These are phyloP conservation scores for Gliomastix tumulicola DNA, from an alignment of 2,329 filamentous ascomycete species.

Conservation along the genomic window DNA sequence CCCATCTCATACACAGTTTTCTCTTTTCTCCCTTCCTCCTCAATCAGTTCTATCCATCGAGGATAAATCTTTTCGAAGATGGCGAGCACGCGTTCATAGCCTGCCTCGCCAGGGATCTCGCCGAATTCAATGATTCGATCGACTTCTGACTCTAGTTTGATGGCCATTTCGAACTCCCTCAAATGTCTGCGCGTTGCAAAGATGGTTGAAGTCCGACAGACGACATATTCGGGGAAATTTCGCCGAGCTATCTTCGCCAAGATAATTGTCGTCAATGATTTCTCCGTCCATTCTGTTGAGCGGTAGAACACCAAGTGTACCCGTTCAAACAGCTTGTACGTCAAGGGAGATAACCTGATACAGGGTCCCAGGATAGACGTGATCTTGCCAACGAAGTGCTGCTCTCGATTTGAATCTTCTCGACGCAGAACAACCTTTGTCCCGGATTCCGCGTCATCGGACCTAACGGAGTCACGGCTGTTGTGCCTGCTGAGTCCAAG, in stretches of 20 bases:
- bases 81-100: constrained; percentile 60
- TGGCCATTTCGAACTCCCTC: constrained; percentile 82
- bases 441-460: constrained; percentile 14
- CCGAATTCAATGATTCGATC: constrained; percentile 78
- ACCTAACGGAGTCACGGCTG: constrained; percentile 39
- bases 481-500: constrained; percentile 59
- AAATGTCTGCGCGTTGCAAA: constrained; percentile 70
- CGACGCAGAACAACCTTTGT: constrained; percentile 10
- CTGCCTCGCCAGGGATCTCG: constrained; percentile 59
- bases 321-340: constrained; percentile 80
- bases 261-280: constrained; percentile 91
- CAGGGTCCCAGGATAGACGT: constrained; percentile 72
- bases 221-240: constrained; percentile 85
- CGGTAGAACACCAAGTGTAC: constrained; percentile 95
- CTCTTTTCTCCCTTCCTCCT: constrained; percentile 73
- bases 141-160: constrained; percentile 73
- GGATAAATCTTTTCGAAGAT: constrained; percentile 70
- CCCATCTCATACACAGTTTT: constrained; percentile 69
- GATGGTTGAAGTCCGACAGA: constrained; percentile 83
- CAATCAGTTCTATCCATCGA: constrained; percentile 69
- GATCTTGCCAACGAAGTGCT: constrained; percentile 72
- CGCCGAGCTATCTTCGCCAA: constrained; percentile 81
- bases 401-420: constrained; percentile 55
- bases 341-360: constrained; percentile 66
- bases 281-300: constrained; percentile 95